Base-by-base conservation (phyloP, 768 basidiomycete species). In the Russula earlei region DNA sequence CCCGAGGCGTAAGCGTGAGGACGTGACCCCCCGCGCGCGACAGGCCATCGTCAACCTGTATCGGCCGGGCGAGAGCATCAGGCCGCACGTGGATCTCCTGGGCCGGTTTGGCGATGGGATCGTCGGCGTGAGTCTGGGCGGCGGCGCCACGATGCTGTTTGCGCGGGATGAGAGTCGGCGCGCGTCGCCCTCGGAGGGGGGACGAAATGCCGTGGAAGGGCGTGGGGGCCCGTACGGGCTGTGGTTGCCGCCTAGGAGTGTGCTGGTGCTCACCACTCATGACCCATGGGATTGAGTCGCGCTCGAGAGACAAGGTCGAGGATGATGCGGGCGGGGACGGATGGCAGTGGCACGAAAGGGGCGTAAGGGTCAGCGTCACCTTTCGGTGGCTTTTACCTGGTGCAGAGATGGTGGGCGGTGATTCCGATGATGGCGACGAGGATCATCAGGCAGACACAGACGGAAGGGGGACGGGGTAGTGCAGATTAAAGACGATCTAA, bases 1-100 rank as follows among this genome's bases (percentile, higher is more conserved):
- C 83, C 85, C 1, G 60, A 67, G 1, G 61, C 62, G 17, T 56
- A 58, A 4, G 27, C 14, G 17, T 17, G 40, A 8, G n/a, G 17
- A 36, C 9, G 11, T 19, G 42, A 70, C 12, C 6, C 67, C 70
- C 51, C 58, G 69, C 42, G 84, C 88, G 0, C 77, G 91, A 25
- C 93, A 97, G 66, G 88, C 83, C 1, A 98, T 97, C 54, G 62
- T 97, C 50, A 98, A 97, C 67, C 73, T 93, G 1, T 98, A 98
- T 67, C 72, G 72, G 20, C 90, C 92, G 0, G 94, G 94, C 7
- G 82, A 92, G 67, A 94, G 94, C 11, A 97, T 98, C 61, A 74
- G 83, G 0, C 79, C 90, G 0, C 94, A 97, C 63, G 78, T 98
- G 41, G 94, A 98, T 66, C 75, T 98, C 22, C 77, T 90, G 3